Evolutionary conservation across 2,329 filamentous ascomycete genomes (phyloP).

Genomic region (Aureobasidium uvarum): DNA sequence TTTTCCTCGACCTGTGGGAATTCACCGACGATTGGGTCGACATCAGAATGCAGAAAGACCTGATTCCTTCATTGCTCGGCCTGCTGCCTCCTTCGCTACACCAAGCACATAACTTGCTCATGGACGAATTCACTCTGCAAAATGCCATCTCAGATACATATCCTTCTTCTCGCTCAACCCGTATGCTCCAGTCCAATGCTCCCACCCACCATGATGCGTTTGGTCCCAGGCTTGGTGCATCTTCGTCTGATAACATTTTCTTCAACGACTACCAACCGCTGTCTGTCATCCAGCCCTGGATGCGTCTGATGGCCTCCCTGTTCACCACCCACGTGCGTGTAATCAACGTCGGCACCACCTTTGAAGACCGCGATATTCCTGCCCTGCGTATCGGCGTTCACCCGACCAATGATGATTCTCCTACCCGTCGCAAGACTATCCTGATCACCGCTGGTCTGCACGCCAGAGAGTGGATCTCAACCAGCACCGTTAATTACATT

Average conservation of each 20-base stretch:
- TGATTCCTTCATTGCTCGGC: slow-evolving; percentile 73
- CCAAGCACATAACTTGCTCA: slow-evolving; percentile 68
- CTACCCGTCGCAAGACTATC: slow-evolving; percentile 66
- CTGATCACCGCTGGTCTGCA: slow-evolving; percentile 84
- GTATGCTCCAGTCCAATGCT: slow-evolving; percentile 18
- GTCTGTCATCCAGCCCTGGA: slow-evolving; percentile 83
- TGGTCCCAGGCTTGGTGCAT: slow-evolving; percentile 35
- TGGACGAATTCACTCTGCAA: slow-evolving; percentile 68
- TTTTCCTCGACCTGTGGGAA: slow-evolving; percentile 90
- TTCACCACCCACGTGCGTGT: slow-evolving; percentile 76
- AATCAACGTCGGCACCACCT: slow-evolving; percentile 77
- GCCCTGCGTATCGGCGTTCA: slow-evolving; percentile 72
- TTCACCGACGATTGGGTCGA: slow-evolving; percentile 80
- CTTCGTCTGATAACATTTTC: slow-evolving; percentile 67
- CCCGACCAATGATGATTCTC: slow-evolving; percentile 50
- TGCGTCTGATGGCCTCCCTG: slow-evolving; percentile 84
- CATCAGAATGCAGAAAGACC: slow-evolving; percentile 71
- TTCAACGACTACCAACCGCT: slow-evolving; percentile 91
- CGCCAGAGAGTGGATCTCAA: slow-evolving; percentile 94
- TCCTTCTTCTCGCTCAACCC: slow-evolving; percentile 46
- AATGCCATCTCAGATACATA: slow-evolving; percentile 75
- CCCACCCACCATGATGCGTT: slow-evolving; percentile 28
- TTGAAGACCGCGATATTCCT: slow-evolving; percentile 81
- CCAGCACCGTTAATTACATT: slow-evolving; percentile 84
- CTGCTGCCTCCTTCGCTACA: slow-evolving; percentile 74